Conservation (phyloP, 192 early-diverging fungal genomes). For the Haplosporangium gracile region DNA sequence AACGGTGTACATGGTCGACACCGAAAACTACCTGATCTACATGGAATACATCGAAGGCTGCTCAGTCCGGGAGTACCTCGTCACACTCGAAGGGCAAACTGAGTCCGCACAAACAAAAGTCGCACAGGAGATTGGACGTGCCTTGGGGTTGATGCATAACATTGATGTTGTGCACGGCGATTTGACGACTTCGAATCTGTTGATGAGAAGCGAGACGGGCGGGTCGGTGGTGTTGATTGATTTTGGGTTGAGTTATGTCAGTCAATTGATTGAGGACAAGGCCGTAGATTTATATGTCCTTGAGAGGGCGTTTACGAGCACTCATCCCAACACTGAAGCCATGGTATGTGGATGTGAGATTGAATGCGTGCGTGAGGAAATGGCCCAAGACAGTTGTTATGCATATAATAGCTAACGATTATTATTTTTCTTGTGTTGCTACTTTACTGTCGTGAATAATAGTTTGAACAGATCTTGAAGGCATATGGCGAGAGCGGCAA, state of each 20-base stretch:
- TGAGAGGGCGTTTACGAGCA: constrained; percentile 91
- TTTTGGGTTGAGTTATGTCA: constrained; percentile 95
- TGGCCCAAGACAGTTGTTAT: neutral
- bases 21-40: constrained; percentile 78
- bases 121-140: constrained; percentile 70
- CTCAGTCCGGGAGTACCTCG: constrained; percentile 81
- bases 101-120: constrained; percentile 42
- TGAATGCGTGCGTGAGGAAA: neutral
- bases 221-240: constrained; percentile 86
- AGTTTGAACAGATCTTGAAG: constrained; percentile 83
- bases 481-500: constrained; percentile 70
- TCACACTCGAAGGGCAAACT: constrained; percentile 39
- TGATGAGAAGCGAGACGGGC: constrained; percentile 68
- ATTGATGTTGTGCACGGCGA: constrained; percentile 95
- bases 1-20: constrained; percentile 85
- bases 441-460: neutral
- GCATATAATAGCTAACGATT: neutral
- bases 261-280: constrained; percentile 91
- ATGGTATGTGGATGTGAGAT: constrained; percentile 65
- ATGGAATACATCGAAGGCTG: constrained; percentile 91
- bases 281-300: constrained; percentile 99
- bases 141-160: constrained; percentile 86
- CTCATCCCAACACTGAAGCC: constrained; percentile 87
- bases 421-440: too few relatives aligned
- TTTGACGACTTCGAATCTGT: constrained; percentile 96